A percentile compares a stretch with the other conserved stretches of the same genome.
Conservation (phyloP, 2,329 filamentous ascomycete genomes). For the Aaosphaeria arxii region DNA sequence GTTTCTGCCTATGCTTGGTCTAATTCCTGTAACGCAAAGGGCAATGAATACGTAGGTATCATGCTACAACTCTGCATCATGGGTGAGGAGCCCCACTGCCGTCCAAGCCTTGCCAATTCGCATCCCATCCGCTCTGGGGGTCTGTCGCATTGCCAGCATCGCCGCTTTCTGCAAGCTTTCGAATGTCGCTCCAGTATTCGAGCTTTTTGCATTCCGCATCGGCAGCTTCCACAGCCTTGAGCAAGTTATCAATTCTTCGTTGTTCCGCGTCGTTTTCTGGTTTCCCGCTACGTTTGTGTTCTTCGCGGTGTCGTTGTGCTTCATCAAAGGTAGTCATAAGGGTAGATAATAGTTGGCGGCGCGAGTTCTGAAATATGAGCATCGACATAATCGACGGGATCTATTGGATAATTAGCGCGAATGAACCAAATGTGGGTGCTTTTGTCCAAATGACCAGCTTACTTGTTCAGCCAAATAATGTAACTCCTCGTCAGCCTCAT, state of each 20-base stretch:
- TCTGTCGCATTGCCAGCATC: conserved; percentile 32
- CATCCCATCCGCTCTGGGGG: conserved; percentile 31
- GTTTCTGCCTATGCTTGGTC: too few species aligned
- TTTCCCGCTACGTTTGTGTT: conserved; percentile 41
- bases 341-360: conserved; percentile 69
- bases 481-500: conserved; percentile 68
- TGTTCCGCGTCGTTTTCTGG: conserved; percentile 46
- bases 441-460: background rate
- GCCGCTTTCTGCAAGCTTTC: conserved; percentile 40
- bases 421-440: background rate
- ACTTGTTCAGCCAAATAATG: conserved; percentile 66
- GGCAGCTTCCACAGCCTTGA: conserved; percentile 70
- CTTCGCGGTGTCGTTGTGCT: conserved; percentile 49
- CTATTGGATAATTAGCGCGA: conserved; percentile 13
- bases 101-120: conserved; percentile 39
- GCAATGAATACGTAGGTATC: too few species aligned
- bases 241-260: conserved; percentile 64
- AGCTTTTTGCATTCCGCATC: conserved; percentile 77
- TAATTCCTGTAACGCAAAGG: too few species aligned
- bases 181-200: conserved; percentile 80
- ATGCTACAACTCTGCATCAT: conserved; percentile 1
- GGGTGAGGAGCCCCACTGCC: conserved; percentile 32
- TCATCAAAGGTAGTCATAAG: conserved; percentile 59
- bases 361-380: conserved; percentile 86
- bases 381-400: conserved; percentile 52